Evolutionary conservation across 768 basidiomycete genomes (phyloP), one percentile per base, ranked within the genome.

Genomic region (Serendipita indica): DNA sequence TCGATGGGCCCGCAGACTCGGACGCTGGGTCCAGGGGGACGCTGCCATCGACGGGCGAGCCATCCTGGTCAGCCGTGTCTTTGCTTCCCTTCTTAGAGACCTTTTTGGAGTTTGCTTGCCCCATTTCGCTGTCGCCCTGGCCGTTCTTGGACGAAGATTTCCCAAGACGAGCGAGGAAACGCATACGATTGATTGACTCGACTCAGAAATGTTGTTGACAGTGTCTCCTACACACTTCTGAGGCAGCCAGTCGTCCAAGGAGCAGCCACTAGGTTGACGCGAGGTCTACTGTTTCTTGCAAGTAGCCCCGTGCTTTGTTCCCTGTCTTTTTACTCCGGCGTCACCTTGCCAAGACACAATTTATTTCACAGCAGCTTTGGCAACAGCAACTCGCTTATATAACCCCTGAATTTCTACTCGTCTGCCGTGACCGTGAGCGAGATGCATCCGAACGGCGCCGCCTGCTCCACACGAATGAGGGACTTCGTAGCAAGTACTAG

Each of bases 401-500:
- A n/a, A n/a, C n/a, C n/a, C n/a, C n/a, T n/a, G n/a, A n/a, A n/a
- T n/a, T n/a, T n/a, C n/a, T n/a, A n/a, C n/a, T n/a, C n/a, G n/a
- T n/a, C n/a, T n/a, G n/a, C n/a, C n/a, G n/a, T n/a, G n/a, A n/a
- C n/a, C n/a, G n/a, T n/a, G 22, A 80, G 72, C 54, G 60, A 63
- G 59, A 89, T 71, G 12, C 67, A 68, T 28, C 79, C 81, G 65
- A 86, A 86, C 20, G 86, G 66, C 58, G 74, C 74, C 13, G 67
- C 67, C 67, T 91, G 89, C 35, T 77, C 68, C 34, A 91, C 69
- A 18, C 68, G 72, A 56, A 91, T 62, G 14, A 87, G 73, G 62
- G 83, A 74, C 67, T 90, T 91, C 20, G 87, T 89, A 10, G 79
- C 78, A 45, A 91, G 76, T 57, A 86, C 89, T 91, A 62, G 18